Base-by-base conservation (phyloP, 805 yeast genomes). In the Wickerhamiella sorbophila region DNA sequence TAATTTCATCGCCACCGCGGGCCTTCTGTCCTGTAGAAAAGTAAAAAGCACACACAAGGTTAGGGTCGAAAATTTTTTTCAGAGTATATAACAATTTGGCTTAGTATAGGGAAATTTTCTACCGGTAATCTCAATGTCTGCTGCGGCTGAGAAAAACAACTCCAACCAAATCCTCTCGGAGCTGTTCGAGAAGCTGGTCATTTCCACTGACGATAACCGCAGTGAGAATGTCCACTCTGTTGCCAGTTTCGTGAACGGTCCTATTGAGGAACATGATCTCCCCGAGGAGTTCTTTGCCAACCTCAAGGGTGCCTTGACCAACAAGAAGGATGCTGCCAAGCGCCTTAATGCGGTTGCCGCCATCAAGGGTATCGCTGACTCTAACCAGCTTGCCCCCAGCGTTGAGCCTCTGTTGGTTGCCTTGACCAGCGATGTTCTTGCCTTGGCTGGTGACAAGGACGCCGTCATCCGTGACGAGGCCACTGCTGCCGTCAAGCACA, bases 211-310 rank as follows among this genome's bases (percentile, higher is more conserved):
- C 36, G 95, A 85, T 59, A 79, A 77, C 63, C 77, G 87, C 65
- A 77, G 75, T 49, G 77, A 74, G 62, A 87, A 93, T 63, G 91
- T 95, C 61, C 65, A 80, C 58, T 84, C 83, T 63, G 83, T 91
- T 58, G 76, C 97, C 52, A 74, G 91, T 49, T 87, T 91, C 74
- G 75, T 91, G 67, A 88, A 88, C 70, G 93, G 95, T 55, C 83
- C 88, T 62, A 86, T 87, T 69, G 87, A 88, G 65, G 98, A 91
- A 73, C 97, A 91, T 69, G 97, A 88, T 70, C 91, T 86, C 54
- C 97, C 99, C 59, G 78, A 70, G 59, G 77, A 75, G 59, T 86
- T 88, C 75, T 84, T 88, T 66, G 66, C 65, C 50, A 75, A 79
- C 64, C 75, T 91, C 64, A 70, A 73, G 63, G 74, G 73, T 58